Evolutionary conservation across 345 rosid species (phyloP), one percentile per base, ranked within the genome.

Genomic region (Corymbia maculata): DNA sequence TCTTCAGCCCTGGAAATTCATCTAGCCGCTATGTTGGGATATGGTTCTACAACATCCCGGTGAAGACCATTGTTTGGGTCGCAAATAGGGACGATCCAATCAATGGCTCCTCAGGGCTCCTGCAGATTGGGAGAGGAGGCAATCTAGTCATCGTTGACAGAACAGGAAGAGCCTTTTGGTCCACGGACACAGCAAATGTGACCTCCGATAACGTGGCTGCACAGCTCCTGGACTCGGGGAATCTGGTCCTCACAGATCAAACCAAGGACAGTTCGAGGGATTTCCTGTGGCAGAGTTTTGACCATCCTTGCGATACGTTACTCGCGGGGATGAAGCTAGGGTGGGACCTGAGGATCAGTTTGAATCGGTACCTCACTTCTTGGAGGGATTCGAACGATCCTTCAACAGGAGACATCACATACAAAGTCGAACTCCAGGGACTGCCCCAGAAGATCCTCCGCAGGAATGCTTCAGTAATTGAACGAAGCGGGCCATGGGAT

Each of bases 11-110:
- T 0, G 70, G 70, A 64, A 64, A 64, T 64, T 64, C 70, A 0
- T 28, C 70, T n/a, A 64, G n/a, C 4, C 17, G 36, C 9, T 1
- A 64, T 64, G 75, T 64, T n/a, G 75, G 75, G 17, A 13, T 64
- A 28, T 6, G 75, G 75, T 64, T 64, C 75, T 13, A 13, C 17
- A 64, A 64, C 75, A 64, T 64, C 75, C 75, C 75, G 5, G 36
- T n/a, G 16, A n/a, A n/a, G 32, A 64, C 70, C 0, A 14, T 64
- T 0, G 1, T 64, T 36, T 64, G 70, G 70, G 36, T 93, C 11
- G 96, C 94, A 51, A 94, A 94, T 85, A 92, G 92, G 89, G 90
- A 94, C 61, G 55, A 49, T 0, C 92, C 95, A 6, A 53, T 91
- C 45, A 79, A 89, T 47, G 57, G 85, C 24, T 88, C 88, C 3